phyloP scores from a whole-genome alignment of 371 early-diverging fungal genomes.

The Apophysomyces elegans region DNA sequence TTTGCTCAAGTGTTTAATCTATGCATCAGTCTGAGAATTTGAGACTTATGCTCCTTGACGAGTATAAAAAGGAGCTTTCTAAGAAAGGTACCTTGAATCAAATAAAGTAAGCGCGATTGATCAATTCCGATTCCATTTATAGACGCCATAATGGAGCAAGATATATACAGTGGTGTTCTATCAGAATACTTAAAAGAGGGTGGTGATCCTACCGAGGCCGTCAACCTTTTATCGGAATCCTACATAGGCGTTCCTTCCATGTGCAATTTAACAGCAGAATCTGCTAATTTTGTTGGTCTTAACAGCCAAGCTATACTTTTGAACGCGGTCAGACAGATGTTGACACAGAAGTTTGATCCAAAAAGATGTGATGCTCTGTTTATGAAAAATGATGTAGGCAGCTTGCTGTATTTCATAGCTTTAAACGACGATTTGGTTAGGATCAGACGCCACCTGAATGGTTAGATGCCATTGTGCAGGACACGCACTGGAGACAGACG shows the following conservation, averaged over 20 bases:
- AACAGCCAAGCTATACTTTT: conserved; percentile 52
- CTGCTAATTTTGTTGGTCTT: conserved; percentile 48
- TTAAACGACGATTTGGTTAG: conserved; percentile 14
- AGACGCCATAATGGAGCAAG: conserved; percentile 71
- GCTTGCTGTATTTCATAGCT: background rate
- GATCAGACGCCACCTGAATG: conserved; percentile 42
- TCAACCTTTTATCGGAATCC: conserved; percentile 60
- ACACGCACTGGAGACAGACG: conserved; percentile 64
- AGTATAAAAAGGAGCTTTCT: conserved; percentile 3
- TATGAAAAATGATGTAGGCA: conserved; percentile 41
- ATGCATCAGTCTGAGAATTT: background rate
- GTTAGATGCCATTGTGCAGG: conserved; percentile 56
- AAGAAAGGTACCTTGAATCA: background rate
- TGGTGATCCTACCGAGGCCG: conserved; percentile 69
- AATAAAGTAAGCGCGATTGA: background rate
- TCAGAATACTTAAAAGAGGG: conserved; percentile 58
- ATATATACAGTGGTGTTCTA: conserved; percentile 49
- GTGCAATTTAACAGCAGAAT: conserved; percentile 59
- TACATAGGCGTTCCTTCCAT: conserved; percentile 73
- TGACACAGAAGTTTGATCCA: conserved; percentile 65
- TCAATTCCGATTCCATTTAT: background rate
- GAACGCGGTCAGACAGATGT: conserved; percentile 55
- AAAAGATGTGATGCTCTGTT: conserved; percentile 57
- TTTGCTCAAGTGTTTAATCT: background rate
- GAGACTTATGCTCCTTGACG: conserved; percentile 4